phyloP scores from a whole-genome alignment of 1,284 basidiomycete genomes.

The Sporisorium iseilematis-ciliati region DNA sequence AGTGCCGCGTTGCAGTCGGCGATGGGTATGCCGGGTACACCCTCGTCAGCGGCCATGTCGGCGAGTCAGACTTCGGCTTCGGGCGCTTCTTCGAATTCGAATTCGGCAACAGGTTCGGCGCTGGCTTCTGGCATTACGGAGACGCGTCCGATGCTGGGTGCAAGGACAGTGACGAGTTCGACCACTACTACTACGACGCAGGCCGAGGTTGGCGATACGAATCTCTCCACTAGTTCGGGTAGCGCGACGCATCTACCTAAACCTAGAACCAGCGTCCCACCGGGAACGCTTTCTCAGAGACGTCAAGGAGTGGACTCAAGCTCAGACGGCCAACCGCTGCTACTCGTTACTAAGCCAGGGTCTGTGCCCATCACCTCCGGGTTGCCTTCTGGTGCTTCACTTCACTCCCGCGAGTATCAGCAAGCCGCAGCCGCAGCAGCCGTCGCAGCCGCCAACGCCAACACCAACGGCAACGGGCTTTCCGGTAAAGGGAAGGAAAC shows the following conservation, averaged over 20 bases:
- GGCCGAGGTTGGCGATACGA: conserved; percentile 29
- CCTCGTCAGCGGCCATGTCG: conserved; percentile 42
- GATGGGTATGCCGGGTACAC: conserved; percentile 10
- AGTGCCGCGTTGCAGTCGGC: conserved; percentile 31
- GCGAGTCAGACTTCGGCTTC: conserved; percentile 36
- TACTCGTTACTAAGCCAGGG: conserved; percentile 50
- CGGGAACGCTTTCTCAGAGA: conserved; percentile 37
- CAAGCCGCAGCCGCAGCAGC: conserved; percentile 40
- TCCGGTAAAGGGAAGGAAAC: conserved; percentile 55
- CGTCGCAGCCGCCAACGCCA: conserved; percentile 31
- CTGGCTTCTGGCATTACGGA: conserved; percentile 22
- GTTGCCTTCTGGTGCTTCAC: conserved; percentile 21
- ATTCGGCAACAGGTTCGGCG: neutral
- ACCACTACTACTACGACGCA: conserved; percentile 43
- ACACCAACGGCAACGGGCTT: conserved; percentile 34
- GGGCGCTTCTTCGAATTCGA: conserved; percentile 25
- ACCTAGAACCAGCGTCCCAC: conserved; percentile 10
- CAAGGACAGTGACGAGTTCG: conserved; percentile 40
- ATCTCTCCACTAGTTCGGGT: conserved; percentile 32
- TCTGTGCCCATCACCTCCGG: conserved; percentile 44
- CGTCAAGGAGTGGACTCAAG: conserved; percentile 12
- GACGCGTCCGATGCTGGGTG: conserved; percentile 31
- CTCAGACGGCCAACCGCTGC: conserved; percentile 25
- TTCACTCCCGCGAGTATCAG: conserved; percentile 41
- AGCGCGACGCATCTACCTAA: conserved; percentile 33